These are phyloP conservation scores for Penicilliopsis zonata DNA, from an alignment of 495 filamentous ascomycete species.

Conservation along the genomic window DNA sequence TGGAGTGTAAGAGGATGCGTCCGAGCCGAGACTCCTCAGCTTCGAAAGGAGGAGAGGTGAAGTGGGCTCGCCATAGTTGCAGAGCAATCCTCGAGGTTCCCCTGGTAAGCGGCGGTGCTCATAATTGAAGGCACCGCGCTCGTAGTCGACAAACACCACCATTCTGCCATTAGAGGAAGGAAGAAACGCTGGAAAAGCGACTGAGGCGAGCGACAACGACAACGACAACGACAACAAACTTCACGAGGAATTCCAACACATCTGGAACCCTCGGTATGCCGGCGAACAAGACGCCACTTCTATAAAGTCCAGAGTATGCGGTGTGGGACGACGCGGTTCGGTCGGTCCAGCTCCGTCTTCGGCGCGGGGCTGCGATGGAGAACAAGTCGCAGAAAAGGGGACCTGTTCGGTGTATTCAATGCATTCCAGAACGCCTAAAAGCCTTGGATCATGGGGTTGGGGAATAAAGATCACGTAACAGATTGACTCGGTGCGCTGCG, in stretches of 20 bases:
- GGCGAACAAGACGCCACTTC: no score
- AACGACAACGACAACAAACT: not conserved
- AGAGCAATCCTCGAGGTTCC: conserved; percentile 7
- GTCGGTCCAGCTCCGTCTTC: conserved; percentile 17
- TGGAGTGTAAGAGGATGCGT: not conserved
- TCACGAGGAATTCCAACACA: not conserved
- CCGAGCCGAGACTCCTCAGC: conserved; percentile 9
- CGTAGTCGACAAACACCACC: conserved; percentile 37
- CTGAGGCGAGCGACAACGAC: not conserved
- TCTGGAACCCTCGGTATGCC: no score
- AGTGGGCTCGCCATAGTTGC: conserved; percentile 7
- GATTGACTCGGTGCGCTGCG: no score
- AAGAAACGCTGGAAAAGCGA: conserved; percentile 7
- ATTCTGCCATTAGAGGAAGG: conserved; percentile 21
- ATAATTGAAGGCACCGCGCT: conserved; percentile 19
- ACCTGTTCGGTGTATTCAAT: no score
- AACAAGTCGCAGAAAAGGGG: conserved; percentile 1
- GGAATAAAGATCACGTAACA: no score
- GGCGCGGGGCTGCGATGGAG: conserved; percentile 8
- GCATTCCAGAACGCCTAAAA: no score
- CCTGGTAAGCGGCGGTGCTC: conserved; percentile 12
- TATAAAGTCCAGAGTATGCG: no score
- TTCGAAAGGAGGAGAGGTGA: conserved; percentile 15
- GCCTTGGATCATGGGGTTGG: no score
- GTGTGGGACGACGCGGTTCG: conserved; percentile 20